Conservation (phyloP, 805 yeast genomes). For the Ogataea nakhonphanomensis region DNA sequence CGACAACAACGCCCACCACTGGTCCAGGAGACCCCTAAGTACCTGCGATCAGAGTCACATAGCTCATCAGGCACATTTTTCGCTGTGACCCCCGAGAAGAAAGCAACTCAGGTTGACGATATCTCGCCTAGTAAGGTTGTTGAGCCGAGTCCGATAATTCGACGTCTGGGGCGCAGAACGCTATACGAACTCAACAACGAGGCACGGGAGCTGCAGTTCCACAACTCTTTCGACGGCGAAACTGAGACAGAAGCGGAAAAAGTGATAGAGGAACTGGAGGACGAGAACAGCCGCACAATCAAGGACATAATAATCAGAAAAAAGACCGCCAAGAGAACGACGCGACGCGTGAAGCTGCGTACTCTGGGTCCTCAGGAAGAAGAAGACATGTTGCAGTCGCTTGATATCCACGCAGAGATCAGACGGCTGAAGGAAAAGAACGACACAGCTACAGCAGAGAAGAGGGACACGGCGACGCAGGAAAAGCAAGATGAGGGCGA, state of each 20-base stretch:
- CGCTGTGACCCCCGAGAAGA: conserved; percentile 12
- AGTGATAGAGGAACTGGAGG: conserved; percentile 1
- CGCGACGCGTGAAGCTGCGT: conserved; percentile 48
- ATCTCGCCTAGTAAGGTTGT: conserved; percentile 18
- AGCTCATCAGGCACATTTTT: conserved; percentile 6
- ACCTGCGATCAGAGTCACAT: conserved; percentile 19
- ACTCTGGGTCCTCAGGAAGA: conserved; percentile 30
- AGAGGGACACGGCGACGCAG: conserved; percentile 1
- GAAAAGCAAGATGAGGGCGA: no score
- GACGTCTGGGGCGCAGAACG: conserved; percentile 27
- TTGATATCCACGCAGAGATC: conserved; percentile 43
- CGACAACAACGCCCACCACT: conserved; percentile 2
- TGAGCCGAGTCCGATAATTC: conserved; percentile 33
- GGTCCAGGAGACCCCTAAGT: conserved; percentile 24
- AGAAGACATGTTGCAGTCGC: conserved; percentile 34
- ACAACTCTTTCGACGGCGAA: conserved; percentile 17
- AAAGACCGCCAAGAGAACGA: conserved; percentile 50
- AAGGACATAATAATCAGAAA: conserved; percentile 23
- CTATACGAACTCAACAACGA: conserved; percentile 49
- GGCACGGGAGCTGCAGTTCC: conserved; percentile 33
- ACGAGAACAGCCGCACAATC: background rate
- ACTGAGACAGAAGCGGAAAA: conserved; percentile 17
- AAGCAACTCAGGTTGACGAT: background rate
- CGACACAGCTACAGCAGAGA: background rate
- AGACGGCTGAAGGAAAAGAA: conserved; percentile 24